These are phyloP conservation scores for Metschnikowia henanensis DNA, from an alignment of 805 yeast species.

Conservation along the genomic window DNA sequence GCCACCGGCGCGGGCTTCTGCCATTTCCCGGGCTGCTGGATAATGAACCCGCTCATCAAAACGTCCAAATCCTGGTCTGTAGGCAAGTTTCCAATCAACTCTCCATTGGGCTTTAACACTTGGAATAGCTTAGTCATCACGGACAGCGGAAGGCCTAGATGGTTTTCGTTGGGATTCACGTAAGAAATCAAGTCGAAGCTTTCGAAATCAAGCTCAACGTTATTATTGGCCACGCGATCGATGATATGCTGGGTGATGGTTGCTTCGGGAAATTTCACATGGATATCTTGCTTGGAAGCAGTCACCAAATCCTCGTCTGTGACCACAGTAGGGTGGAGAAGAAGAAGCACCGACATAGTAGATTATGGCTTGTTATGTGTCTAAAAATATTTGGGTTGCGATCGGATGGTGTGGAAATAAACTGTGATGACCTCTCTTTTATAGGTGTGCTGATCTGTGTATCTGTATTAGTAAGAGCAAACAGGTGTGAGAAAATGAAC, in stretches of 20 bases:
- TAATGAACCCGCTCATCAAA: conserved; percentile 63
- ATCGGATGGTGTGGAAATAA: too few species aligned
- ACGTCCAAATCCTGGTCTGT: conserved; percentile 56
- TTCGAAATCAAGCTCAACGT: conserved; percentile 36
- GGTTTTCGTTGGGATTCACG: conserved; percentile 52
- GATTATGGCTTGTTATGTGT: too few species aligned
- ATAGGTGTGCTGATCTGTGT: background rate
- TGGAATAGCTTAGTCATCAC: conserved; percentile 41
- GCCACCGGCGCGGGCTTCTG: conserved; percentile 46
- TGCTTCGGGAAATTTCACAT: conserved; percentile 26
- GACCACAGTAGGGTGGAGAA: conserved; percentile 69
- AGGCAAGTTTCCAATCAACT: conserved; percentile 54
- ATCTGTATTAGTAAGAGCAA: background rate
- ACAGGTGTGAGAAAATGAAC: background rate
- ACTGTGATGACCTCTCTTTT: too few species aligned
- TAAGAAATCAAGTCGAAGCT: conserved; percentile 49
- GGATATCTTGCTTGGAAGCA: conserved; percentile 33
- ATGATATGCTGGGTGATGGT: conserved; percentile 51
- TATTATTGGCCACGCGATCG: conserved; percentile 54
- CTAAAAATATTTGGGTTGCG: too few species aligned
- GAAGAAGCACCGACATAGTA: conserved; percentile 37
- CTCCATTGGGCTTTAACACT: conserved; percentile 46
- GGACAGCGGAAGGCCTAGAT: conserved; percentile 46
- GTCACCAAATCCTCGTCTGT: conserved; percentile 51
- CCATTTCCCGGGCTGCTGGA: conserved; percentile 48